phyloP scores from a whole-genome alignment of 2,329 filamentous ascomycete species.

The Knoxdaviesia proteae region DNA sequence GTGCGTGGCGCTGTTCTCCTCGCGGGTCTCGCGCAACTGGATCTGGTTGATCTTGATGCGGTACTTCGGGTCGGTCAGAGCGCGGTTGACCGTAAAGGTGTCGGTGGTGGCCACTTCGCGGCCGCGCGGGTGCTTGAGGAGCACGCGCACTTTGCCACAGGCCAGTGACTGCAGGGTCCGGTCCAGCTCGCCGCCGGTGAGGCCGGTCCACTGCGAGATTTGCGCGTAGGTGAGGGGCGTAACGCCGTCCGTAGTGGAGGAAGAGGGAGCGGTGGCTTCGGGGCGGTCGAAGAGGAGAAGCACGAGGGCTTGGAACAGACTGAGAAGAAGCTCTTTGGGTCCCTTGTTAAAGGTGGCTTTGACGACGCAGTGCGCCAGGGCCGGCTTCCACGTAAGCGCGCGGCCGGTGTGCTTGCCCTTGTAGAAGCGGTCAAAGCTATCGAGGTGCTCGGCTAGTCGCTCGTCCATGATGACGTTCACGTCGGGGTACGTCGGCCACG shows the following conservation, averaged over 20 bases:
- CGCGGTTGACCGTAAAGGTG: slow-evolving; percentile 62
- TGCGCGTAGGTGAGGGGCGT: slow-evolving; percentile 54
- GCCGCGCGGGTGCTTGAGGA: slow-evolving; percentile 69
- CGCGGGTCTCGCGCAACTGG: slow-evolving; percentile 84
- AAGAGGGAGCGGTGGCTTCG: slow-evolving; percentile 34
- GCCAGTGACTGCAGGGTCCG: slow-evolving; percentile 89
- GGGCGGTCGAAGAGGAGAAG: slow-evolving; percentile 74
- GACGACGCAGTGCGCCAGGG: slow-evolving; percentile 75
- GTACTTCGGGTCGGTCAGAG: slow-evolving; percentile 63
- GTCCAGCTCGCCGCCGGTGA: slow-evolving; percentile 59
- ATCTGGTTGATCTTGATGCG: slow-evolving; percentile 98
- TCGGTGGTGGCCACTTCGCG: slow-evolving; percentile 61
- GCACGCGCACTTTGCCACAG: slow-evolving; percentile 68
- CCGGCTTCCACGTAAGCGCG: slow-evolving; percentile 77
- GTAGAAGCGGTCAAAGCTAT: slow-evolving; percentile 72
- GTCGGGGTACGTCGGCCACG: slow-evolving; percentile 86
- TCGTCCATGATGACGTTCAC: slow-evolving; percentile 49
- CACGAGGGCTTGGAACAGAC: slow-evolving; percentile 79
- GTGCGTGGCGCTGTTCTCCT: slow-evolving; percentile 88
- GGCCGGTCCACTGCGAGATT: slow-evolving; percentile 52
- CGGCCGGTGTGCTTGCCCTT: slow-evolving; percentile 75
- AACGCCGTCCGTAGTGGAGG: slow-evolving; percentile 39
- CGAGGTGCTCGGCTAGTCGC: slow-evolving; percentile 54
- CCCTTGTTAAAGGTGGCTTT: slow-evolving; percentile 63
- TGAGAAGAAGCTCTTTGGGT: slow-evolving; percentile 73